A percentile compares a stretch with the other conserved stretches of the same genome.
These are phyloP conservation scores for bread wheat (Triticum aestivum) DNA, from an alignment of 176 grass and related monocot genomes.

Conservation along the genomic window IWGSC_CS_RefSeq_v2.1 NC_057799.1:400720224-400720723, in stretches of 20 bases:
- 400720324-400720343: not conserved
- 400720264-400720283: not conserved
- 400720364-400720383: not conserved
- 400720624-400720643: not conserved
- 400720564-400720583: not conserved
- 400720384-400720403: constrained; percentile 30
- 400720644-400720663: not conserved
- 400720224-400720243: not conserved
- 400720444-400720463: constrained; percentile 5
- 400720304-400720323: not conserved
- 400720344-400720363: rapidly evolving
- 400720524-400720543: constrained; percentile 3
- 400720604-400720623: not conserved
- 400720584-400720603: not conserved
- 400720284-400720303: not conserved
- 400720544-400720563: no score
- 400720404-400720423: constrained; percentile 42
- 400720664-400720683: constrained; percentile 4
- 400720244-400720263: not conserved
- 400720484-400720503: constrained; percentile 15
- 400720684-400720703: not conserved
- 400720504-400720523: constrained; percentile 39
- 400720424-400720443: not conserved
- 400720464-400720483: constrained; percentile 5
- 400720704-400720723: constrained; percentile 35